Evolutionary conservation across 1,139 yeast species (phyloP), one percentile per base, ranked within the genome.

Genomic region (Candida labiduridarum): DNA sequence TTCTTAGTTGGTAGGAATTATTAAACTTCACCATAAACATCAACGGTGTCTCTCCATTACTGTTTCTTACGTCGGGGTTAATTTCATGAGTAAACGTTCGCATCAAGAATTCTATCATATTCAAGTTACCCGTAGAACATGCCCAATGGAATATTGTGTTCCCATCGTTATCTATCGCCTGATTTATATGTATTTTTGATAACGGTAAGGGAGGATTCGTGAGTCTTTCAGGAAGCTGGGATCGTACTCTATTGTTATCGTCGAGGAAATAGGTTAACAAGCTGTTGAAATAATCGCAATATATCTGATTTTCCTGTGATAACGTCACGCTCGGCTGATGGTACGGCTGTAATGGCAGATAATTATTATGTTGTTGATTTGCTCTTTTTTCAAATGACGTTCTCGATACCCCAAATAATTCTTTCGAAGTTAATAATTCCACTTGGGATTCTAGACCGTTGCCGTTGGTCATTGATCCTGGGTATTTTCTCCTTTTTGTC

Each of bases 81-180:
- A 89, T 77, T 15, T 69, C 68, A 9, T 46, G 46, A 11, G 31
- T 31, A 51, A 76, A 74, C n/a, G 69, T 71, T n/a, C 61, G 60
- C 7, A 92, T 79, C 35, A 95, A 72, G 51, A 89, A 90, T 51
- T 82, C 82, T 4, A 91, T 94, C 52, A 92, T 76, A 2, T 84
- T 74, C 4, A 85, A 71, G 54, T 90, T 84, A 0, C 96, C 98
- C 69, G 95, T 78, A 0, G 97, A 90, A 31, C 98, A 86, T 1
- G 97, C 96, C 96, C 98, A 89, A 66, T 95, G 99, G 52, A 95
- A 76, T 1, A 96, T 91, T 0, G 97, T 87, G 62, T 94, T 95
- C 0, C 98, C 98, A 51, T 87, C 84, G 59, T 88, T 95, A 67
- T 95, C 99, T 45, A 95, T 89, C 1, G 97, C 85, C 39, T 90